Conservation (phyloP, 305 asterid genomes). For the Solanum hybrid region DNA sequence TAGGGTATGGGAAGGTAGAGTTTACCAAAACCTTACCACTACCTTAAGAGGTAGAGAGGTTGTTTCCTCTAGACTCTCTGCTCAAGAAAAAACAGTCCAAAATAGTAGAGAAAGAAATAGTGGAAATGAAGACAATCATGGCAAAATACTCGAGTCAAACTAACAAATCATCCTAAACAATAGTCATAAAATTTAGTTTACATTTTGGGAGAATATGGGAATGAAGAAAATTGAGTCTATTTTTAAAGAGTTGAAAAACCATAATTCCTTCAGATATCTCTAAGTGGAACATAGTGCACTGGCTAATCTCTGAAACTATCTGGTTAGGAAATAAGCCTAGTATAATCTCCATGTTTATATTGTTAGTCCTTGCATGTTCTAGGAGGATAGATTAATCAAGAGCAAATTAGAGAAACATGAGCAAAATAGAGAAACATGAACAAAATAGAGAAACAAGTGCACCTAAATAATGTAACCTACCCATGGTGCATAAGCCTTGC, state of each 20-base stretch:
- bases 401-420: background rate
- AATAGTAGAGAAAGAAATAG: background rate
- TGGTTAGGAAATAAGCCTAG: background rate
- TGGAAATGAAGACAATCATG: background rate
- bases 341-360: background rate
- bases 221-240: background rate
- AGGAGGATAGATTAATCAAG: background rate
- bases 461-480: constrained; percentile 33
- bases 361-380: background rate
- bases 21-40: background rate
- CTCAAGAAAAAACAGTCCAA: background rate
- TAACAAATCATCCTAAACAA: background rate
- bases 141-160: background rate
- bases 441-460: background rate
- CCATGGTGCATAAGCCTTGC: constrained; percentile 73
- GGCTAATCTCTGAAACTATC: background rate
- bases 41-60: background rate
- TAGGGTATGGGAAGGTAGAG: background rate
- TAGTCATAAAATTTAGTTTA: background rate
- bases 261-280: background rate
- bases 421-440: background rate
- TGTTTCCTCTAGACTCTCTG: background rate
- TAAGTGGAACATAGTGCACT: background rate
- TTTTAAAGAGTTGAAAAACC: background rate
- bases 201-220: background rate